Conservation (phyloP, 208 protist species). For the Balamuthia mandrillaris region DNA sequence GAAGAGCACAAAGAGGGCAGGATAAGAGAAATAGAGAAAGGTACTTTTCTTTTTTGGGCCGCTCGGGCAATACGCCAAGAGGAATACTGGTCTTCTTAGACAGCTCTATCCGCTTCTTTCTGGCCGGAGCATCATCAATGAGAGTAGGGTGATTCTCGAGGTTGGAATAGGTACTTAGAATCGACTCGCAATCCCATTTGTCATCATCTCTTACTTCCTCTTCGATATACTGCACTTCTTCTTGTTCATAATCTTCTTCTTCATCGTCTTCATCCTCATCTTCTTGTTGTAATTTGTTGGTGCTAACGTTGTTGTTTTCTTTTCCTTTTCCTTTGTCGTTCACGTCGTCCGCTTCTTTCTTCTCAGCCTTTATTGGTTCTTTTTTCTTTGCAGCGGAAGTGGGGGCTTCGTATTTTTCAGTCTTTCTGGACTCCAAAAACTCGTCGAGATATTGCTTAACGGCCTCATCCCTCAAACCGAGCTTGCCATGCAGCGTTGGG, state of each 20-base stretch:
- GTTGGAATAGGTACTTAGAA: neutral
- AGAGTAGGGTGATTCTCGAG: neutral
- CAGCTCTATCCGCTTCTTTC: neutral
- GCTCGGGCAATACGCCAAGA: conserved; percentile 3
- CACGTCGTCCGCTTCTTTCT: too few relatives aligned
- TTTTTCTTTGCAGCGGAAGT: too few relatives aligned
- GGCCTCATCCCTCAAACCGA: too few relatives aligned
- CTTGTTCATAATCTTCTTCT: neutral
- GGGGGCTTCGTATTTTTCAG: too few relatives aligned
- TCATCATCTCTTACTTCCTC: neutral
- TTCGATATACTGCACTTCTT: neutral
- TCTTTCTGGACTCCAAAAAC: too few relatives aligned
- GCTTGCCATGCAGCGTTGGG: too few relatives aligned
- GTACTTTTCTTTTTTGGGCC: neutral
- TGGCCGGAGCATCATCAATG: neutral
- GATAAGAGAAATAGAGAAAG: neutral
- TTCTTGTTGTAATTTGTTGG: neutral
- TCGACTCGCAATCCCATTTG: neutral
- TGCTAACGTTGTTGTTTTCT: neutral
- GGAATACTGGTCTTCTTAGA: neutral
- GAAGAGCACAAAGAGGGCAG: too few relatives aligned
- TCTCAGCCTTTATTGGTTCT: too few relatives aligned
- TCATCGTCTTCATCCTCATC: neutral
- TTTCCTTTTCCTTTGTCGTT: neutral
- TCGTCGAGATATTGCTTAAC: too few relatives aligned